phyloP scores from a whole-genome alignment of 192 early-diverging fungal species.

The Entrophospora sp. region DNA sequence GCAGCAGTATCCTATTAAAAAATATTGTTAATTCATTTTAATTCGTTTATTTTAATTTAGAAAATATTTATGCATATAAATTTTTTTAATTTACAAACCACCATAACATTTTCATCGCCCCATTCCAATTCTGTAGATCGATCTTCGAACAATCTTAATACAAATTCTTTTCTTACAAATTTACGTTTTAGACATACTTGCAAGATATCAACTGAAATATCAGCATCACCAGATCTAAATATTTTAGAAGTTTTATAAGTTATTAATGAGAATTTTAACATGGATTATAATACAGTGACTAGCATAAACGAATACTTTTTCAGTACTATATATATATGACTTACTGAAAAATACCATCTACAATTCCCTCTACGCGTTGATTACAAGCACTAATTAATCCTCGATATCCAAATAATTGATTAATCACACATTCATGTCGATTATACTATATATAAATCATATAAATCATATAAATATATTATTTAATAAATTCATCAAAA shows the following conservation, averaged over 20 bases:
- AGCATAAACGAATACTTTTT: not conserved
- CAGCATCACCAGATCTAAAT: not conserved
- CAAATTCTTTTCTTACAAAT: slow-evolving; percentile 14
- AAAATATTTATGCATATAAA: not conserved
- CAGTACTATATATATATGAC: not conserved
- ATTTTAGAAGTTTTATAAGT: not conserved
- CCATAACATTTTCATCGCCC: not conserved
- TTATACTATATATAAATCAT: slow-evolving; percentile 2
- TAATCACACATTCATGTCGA: slow-evolving; percentile 18
- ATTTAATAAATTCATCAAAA: not conserved
- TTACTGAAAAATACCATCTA: not conserved
- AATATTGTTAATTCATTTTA: not conserved
- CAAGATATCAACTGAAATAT: slow-evolving; percentile 14
- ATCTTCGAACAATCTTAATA: not conserved
- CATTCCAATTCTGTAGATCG: slow-evolving; percentile 1
- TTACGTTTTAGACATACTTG: slow-evolving; percentile 13
- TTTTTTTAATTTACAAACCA: not conserved
- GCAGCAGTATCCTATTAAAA: not conserved
- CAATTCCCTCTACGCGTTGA: not conserved
- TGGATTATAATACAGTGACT: not conserved
- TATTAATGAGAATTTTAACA: no score
- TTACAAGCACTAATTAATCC: slow-evolving; percentile 19
- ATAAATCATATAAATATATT: not conserved
- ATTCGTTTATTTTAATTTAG: not conserved
- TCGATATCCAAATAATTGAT: slow-evolving; percentile 14